phyloP scores from a whole-genome alignment of 257 asterid species.

The Solanum infundibuliforme region DNA sequence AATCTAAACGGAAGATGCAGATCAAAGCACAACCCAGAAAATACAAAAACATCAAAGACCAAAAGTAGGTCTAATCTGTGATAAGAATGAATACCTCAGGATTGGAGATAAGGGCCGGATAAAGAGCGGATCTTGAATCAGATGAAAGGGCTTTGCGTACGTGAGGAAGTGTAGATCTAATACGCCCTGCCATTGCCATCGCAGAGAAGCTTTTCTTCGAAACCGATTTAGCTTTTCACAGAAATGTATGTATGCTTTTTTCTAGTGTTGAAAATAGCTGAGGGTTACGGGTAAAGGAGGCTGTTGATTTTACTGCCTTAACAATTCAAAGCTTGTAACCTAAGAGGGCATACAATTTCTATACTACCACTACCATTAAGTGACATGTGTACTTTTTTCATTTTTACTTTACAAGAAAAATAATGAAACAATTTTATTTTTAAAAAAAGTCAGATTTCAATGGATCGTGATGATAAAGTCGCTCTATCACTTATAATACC shows the following conservation, averaged over 20 bases:
- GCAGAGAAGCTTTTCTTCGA: neutral
- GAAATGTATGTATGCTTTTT: neutral
- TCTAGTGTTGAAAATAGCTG: neutral
- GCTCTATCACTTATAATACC: neutral
- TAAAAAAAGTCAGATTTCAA: accelerated
- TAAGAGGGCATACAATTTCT: neutral
- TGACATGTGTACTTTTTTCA: neutral
- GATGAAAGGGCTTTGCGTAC: constrained; percentile 40
- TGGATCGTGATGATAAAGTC: neutral
- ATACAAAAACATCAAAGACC: neutral
- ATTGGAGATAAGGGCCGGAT: constrained; percentile 25
- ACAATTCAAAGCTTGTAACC: neutral
- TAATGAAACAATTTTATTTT: neutral
- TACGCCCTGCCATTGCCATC: constrained; percentile 52
- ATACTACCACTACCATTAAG: neutral
- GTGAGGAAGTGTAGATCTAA: constrained; percentile 46
- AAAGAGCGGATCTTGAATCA: constrained; percentile 38
- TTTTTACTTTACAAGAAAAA: neutral
- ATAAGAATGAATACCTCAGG: constrained; percentile 26
- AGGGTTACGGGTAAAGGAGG: neutral
- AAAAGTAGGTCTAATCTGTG: neutral
- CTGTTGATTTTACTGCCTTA: neutral
- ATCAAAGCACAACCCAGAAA: neutral
- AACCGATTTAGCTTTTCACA: neutral
- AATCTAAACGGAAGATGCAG: neutral